phyloP scores from a whole-genome alignment of 129 eudicot species.

The Artemisia annua region DNA sequence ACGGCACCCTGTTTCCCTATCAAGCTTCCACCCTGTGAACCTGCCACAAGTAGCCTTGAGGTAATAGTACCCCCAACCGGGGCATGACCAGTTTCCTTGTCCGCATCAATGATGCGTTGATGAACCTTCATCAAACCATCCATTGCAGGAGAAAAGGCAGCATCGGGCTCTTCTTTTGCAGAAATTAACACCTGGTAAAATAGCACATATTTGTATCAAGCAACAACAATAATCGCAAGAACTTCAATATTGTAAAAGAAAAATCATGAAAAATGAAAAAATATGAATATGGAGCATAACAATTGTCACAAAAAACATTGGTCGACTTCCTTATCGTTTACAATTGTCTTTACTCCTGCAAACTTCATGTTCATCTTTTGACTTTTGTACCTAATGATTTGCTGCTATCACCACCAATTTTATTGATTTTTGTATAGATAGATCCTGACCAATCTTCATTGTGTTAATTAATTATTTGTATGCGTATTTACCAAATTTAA shows the following conservation, averaged over 20 bases:
- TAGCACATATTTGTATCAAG: neutral
- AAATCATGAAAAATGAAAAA: too few species aligned
- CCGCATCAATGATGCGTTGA: conserved; percentile 69
- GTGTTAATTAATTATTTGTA: conserved; percentile 5
- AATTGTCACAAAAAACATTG: conserved; percentile 16
- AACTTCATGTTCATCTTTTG: neutral
- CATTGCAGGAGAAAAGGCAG: conserved; percentile 73
- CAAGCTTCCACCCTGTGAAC: conserved; percentile 83
- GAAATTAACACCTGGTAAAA: conserved; percentile 44
- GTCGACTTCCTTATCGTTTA: conserved; percentile 4
- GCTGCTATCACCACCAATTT: conserved; percentile 3
- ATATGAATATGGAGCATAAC: conserved; percentile 5
- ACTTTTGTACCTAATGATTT: conserved; percentile 11
- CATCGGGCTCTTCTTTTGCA: conserved; percentile 83
- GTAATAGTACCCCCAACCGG: conserved; percentile 46
- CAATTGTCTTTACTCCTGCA: neutral
- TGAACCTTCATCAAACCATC: conserved; percentile 71
- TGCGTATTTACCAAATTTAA: conserved; percentile 5
- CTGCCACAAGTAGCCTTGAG: conserved; percentile 74
- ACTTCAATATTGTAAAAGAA: neutral
- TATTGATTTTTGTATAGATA: conserved; percentile 9
- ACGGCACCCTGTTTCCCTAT: conserved; percentile 86
- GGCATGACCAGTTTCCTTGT: conserved; percentile 46
- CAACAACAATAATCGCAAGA: conserved; percentile 7
- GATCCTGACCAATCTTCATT: conserved; percentile 11